Evolutionary conservation across 2,329 filamentous ascomycete species (phyloP).

Genomic region (Cladophialophora immunda): DNA sequence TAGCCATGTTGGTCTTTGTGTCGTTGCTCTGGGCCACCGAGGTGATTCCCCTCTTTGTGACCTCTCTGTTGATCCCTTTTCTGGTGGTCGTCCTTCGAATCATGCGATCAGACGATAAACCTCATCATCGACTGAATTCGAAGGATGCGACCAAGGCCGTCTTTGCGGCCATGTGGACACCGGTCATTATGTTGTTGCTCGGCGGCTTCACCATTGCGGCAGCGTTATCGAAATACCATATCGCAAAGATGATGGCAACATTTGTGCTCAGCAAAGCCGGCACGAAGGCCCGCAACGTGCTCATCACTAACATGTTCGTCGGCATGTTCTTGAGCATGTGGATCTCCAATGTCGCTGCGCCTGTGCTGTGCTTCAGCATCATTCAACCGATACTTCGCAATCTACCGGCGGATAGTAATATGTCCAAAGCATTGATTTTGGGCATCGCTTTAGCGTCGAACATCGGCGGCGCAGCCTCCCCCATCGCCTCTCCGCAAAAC

Average conservation of each 20-base stretch:
- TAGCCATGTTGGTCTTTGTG: conserved; percentile 92
- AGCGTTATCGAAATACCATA: conserved; percentile 94
- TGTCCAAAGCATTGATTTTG: conserved; percentile 94
- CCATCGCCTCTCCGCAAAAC: conserved; percentile 97
- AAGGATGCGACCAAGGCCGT: conserved; percentile 84
- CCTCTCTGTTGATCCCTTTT: conserved; percentile 91
- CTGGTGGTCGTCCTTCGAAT: conserved; percentile 87
- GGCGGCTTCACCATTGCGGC: conserved; percentile 96
- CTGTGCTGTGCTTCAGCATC: conserved; percentile 96
- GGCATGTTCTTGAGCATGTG: conserved; percentile 98
- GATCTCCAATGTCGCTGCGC: conserved; percentile 97
- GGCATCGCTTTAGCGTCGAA: conserved; percentile 96
- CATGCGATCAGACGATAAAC: conserved; percentile 77
- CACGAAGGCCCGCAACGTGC: conserved; percentile 84
- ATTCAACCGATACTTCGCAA: conserved; percentile 97
- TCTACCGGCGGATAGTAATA: conserved; percentile 84
- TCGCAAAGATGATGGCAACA: conserved; percentile 96
- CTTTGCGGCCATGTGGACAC: conserved; percentile 98
- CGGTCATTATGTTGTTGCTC: conserved; percentile 96
- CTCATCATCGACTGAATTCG: conserved; percentile 75
- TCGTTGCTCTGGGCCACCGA: conserved; percentile 97
- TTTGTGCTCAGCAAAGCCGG: conserved; percentile 96
- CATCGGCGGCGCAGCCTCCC: conserved; percentile 93
- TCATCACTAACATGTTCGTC: conserved; percentile 98
- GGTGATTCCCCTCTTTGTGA: conserved; percentile 96